These are phyloP conservation scores for Coemansia sp. DNA, from an alignment of 192 early-diverging fungal genomes.

Conservation along the genomic window DNA sequence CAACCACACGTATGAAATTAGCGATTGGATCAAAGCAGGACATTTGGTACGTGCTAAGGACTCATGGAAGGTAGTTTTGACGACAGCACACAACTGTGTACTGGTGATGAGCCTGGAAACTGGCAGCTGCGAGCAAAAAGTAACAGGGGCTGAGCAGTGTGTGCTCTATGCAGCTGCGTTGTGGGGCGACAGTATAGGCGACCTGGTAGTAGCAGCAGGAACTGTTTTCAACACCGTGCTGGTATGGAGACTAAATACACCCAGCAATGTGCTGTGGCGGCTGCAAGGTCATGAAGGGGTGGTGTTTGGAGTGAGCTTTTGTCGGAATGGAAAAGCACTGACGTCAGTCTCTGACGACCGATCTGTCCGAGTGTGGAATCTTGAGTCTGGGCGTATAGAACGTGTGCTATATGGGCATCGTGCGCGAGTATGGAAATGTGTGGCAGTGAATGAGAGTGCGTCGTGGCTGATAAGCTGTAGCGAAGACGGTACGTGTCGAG, in stretches of 20 bases:
- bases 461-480: constrained; percentile 62
- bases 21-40: constrained; percentile 78
- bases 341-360: constrained; percentile 81
- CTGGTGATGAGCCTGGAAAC: constrained; percentile 10
- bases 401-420: constrained; percentile 63
- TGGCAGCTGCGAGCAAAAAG: constrained; percentile 18
- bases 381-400: background rate
- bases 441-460: constrained; percentile 43
- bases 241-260: constrained; percentile 53
- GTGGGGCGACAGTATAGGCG: constrained; percentile 54
- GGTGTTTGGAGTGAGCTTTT: constrained; percentile 73
- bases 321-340: constrained; percentile 55
- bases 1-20: constrained; percentile 26
- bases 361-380: constrained; percentile 71
- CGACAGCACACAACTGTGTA: constrained; percentile 74
- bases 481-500: constrained; percentile 41
- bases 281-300: constrained; percentile 59
- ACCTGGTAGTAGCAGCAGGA: constrained; percentile 64
- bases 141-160: constrained; percentile 65
- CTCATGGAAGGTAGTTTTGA: constrained; percentile 53
- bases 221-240: constrained; percentile 84
- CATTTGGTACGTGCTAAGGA: constrained; percentile 58
- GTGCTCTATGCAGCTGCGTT: constrained; percentile 77
- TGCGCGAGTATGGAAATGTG: constrained; percentile 78
- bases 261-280: background rate